Evolutionary conservation across 257 asterid genomes (phyloP), one percentile per base, ranked within the genome.

Genomic region (Coffea eugenioides): DNA sequence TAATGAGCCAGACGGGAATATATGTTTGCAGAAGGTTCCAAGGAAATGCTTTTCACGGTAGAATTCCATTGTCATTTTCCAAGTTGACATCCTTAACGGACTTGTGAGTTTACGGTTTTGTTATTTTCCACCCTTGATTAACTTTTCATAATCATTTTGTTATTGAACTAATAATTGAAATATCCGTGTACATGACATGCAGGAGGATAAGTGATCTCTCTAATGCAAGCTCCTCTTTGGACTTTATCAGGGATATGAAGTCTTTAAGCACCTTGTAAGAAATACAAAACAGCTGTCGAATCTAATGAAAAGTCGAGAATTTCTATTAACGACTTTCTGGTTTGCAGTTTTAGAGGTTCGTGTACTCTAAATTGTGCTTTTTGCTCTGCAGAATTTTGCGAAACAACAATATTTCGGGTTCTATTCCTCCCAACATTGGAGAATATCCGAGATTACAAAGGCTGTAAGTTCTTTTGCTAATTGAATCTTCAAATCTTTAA

Each of bases 191-290:
- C 76, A 73, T 72, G 78, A 72, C 74, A 31, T 39, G 66, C 86
- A 94, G 98, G 97, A 90, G 97, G 86, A 91, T 94, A 88, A 88
- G 96, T 73, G 97, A 90, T 86, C 64, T 94, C 81, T 85, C 91
- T 57, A 91, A 91, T 76, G 93, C 92, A 83, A 90, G 89, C 90
- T 85, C 93, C 83, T 86, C 97, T 45, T 83, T 94, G 79, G 91
- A 87, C 83, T 91, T 94, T 68, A 86, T 91, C 74, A 74, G 76
- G 83, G 67, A 83, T 76, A 76, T 92, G 93, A 84, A 31, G 49
- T 83, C 90, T 80, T 80, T 94, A 49, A 48, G 86, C 70, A 90
- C 82, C 80, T 85, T 92, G 98, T 94, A 90, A 88, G 92, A 76
- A 83, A 76, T 23, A 77, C 27, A 69, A 16, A 20, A 69, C 46